phyloP scores from a whole-genome alignment of 148 eudicot genomes.

The Fagopyrum esculentum region DNA sequence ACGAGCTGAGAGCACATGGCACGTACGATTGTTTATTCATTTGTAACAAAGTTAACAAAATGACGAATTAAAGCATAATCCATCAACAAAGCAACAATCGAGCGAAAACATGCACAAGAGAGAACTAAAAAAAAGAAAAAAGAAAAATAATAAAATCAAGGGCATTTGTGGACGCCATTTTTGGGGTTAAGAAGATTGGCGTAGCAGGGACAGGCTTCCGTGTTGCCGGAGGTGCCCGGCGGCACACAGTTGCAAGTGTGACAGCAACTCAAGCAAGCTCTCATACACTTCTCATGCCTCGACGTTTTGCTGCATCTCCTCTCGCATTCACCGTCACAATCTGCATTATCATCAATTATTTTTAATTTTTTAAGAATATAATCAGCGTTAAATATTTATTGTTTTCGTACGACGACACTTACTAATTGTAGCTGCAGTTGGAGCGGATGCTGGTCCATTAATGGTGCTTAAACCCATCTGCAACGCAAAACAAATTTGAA shows the following conservation, averaged over 20 bases:
- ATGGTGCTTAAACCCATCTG: not conserved
- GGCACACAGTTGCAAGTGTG: slow-evolving; percentile 50
- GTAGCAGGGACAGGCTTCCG: slow-evolving; percentile 41
- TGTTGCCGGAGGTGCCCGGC: slow-evolving; percentile 54
- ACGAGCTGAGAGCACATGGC: no score
- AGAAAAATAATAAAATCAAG: slow-evolving; percentile 14
- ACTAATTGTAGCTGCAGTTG: not conserved
- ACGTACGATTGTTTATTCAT: no score
- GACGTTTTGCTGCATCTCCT: slow-evolving; percentile 37
- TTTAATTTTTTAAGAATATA: no score
- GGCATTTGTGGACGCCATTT: slow-evolving; percentile 41
- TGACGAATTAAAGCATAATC: no score
- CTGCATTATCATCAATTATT: slow-evolving; percentile 15
- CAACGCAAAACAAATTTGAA: not conserved
- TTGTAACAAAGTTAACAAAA: no score
- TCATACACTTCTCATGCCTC: slow-evolving; percentile 45
- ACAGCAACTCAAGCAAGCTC: slow-evolving; percentile 65
- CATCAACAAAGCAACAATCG: no score
- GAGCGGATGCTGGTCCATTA: not conserved
- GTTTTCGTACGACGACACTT: not conserved
- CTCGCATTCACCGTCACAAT: slow-evolving; percentile 45
- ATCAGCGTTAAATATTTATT: no score
- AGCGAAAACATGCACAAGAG: no score
- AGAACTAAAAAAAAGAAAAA: not conserved
- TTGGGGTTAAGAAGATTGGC: slow-evolving; percentile 36